Base-by-base conservation (phyloP, 73 alveolate species). In the Durusdinium trenchii region DNA sequence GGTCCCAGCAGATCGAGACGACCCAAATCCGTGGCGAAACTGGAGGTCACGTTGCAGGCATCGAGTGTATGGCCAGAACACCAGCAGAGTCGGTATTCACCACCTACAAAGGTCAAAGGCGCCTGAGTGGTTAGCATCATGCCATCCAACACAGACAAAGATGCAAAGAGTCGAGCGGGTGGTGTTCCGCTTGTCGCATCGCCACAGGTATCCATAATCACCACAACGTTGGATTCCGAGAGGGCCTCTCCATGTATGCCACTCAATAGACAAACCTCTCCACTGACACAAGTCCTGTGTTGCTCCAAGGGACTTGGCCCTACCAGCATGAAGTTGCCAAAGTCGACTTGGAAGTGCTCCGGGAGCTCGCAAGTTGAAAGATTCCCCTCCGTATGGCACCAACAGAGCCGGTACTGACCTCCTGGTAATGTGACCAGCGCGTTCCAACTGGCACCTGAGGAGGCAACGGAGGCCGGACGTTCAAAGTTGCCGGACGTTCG, bases 61-160 rank as follows among this genome's bases (percentile, higher is more conserved):
- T 0, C 43, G 57, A 85, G 30, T n/a, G n/a, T n/a, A n/a, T n/a
- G n/a, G 23, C 94, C 94, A n/a, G 94, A 35, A n/a, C 95, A 87
- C 95, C 95, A 87, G 85, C 95, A 87, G 38, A 87, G 85, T n/a
- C 95, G 95, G n/a, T 87, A 87, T 38, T 10, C 18, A 28, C 95
- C 95, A 4, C 87, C 97, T 3, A 87, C 67, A 32, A 62, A 46
- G 46, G 97, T 57, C 57, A 90, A 45, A 42, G 75, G 45, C 38
- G 46, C 47, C 60, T 28, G 60, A 85, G 85, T 61, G 47, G 85
- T 16, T 16, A 61, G 12, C 6, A 85, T 38, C 95, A 67, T 62
- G 30, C 47, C 69, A 45, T 62, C 84, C 6, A 69, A 84, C 32
- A 23, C 75, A 28, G 50, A 46, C 20, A 28, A 45, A 3, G 71